These are phyloP conservation scores for Leishmania lainsoni DNA, from an alignment of 208 protist species.

Conservation along the genomic window DNA sequence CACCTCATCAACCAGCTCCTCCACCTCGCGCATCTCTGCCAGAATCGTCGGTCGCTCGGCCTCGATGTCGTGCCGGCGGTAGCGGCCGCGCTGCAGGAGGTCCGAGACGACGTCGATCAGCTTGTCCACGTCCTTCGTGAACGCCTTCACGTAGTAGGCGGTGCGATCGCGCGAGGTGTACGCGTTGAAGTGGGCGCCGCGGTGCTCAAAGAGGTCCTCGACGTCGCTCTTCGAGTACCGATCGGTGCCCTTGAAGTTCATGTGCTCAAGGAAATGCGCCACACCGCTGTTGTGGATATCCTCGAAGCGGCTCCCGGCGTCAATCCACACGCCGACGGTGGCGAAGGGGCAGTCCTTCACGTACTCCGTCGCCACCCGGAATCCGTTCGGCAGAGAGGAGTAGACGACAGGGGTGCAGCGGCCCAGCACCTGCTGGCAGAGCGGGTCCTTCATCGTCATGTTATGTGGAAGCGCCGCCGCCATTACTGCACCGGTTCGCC, in stretches of 20 bases:
- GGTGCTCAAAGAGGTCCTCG: constrained; percentile 96
- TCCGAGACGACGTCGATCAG: constrained; percentile 97
- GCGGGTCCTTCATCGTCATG: constrained; percentile 50
- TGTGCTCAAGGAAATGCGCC: constrained; percentile 99
- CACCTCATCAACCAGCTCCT: constrained; percentile 95
- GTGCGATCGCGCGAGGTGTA: constrained; percentile 98
- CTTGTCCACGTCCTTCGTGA: constrained; percentile 93
- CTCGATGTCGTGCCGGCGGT: constrained; percentile 88
- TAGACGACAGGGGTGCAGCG: constrained; percentile 88
- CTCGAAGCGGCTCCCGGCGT: constrained; percentile 97
- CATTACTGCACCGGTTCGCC: constrained; percentile 6
- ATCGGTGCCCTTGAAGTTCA: constrained; percentile 98
- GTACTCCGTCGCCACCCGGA: constrained; percentile 97
- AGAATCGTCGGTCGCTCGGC: constrained; percentile 96
- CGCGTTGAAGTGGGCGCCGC: constrained; percentile 98
- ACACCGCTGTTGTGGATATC: constrained; percentile 96
- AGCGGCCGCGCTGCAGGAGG: constrained; percentile 95
- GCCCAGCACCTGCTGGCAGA: constrained; percentile 48
- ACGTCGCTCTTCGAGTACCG: constrained; percentile 91
- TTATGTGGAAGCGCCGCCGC: constrained; percentile 43
- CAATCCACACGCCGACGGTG: constrained; percentile 98
- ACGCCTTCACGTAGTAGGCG: constrained; percentile 96
- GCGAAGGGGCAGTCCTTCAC: constrained; percentile 88
- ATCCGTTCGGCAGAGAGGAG: constrained; percentile 94
- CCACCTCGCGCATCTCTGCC: constrained; percentile 96